Evolutionary conservation across 202 grass and related monocot species (phyloP).

Genomic region (Zoysia matrella): DNA sequence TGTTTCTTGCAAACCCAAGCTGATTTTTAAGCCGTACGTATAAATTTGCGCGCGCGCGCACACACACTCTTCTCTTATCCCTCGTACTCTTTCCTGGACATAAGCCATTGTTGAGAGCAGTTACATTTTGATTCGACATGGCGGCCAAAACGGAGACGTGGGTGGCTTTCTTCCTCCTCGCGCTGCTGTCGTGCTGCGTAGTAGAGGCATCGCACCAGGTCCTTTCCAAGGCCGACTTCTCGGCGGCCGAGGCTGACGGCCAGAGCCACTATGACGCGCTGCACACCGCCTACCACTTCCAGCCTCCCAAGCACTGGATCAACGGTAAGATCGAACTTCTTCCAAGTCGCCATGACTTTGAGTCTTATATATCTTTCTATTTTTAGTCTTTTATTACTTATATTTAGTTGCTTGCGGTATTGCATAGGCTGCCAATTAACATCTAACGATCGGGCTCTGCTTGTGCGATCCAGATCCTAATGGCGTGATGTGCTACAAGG

Average conservation of each 20-base stretch:
- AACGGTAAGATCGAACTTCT: constrained; percentile 50
- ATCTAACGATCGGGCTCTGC: background rate
- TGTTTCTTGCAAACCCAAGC: too few relatives aligned
- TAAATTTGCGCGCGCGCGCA: background rate
- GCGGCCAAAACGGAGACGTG: background rate
- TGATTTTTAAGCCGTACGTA: background rate
- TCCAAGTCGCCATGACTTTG: background rate
- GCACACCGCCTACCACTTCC: constrained; percentile 72
- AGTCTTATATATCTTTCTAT: too few relatives aligned
- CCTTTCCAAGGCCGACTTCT: constrained; percentile 8
- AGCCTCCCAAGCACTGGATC: constrained; percentile 82
- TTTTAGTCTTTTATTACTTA: too few relatives aligned
- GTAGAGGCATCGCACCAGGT: constrained; percentile 50
- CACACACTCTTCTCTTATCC: background rate
- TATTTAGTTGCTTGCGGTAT: too few relatives aligned
- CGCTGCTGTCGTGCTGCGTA: constrained; percentile 21
- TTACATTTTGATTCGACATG: constrained; percentile 17
- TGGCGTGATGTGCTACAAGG: constrained; percentile 79
- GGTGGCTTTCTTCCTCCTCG: background rate
- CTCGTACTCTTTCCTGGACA: background rate
- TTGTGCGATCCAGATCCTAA: constrained; percentile 47
- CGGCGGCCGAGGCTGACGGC: constrained; percentile 1
- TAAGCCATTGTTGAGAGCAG: constrained; percentile 1
- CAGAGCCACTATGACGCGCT: background rate
- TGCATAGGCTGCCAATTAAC: background rate